Conservation (phyloP, 2,329 filamentous ascomycete species). For the Aspergillus pseudoviridinutans region DNA sequence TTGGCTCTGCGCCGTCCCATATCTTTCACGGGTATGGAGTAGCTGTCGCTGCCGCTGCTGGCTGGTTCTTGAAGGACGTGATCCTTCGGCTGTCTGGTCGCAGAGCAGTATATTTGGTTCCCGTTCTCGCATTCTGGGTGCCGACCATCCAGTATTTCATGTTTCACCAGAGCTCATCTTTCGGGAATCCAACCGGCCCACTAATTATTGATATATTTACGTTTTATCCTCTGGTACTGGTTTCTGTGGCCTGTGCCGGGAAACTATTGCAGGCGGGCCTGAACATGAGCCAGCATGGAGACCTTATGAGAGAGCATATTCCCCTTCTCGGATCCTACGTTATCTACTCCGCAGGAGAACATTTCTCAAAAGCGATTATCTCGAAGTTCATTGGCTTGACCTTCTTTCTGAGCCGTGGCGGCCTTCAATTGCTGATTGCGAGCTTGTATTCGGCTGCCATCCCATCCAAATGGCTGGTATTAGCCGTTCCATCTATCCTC, state of each 20-base stretch:
- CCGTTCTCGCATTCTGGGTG: constrained; percentile 70
- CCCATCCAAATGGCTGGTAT: constrained; percentile 64
- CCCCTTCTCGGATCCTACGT: constrained; percentile 65
- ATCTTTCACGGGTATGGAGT: constrained; percentile 67
- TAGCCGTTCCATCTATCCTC: constrained; percentile 65
- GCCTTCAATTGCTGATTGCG: constrained; percentile 66
- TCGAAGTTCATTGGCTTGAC: constrained; percentile 56
- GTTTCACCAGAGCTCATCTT: constrained; percentile 59
- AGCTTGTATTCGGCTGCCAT: constrained; percentile 61
- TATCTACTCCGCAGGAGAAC: constrained; percentile 53
- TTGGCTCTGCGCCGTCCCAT: constrained; percentile 74
- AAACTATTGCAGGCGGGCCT: constrained; percentile 59
- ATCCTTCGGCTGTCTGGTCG: constrained; percentile 46
- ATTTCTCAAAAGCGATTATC: constrained; percentile 39
- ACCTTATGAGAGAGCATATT: constrained; percentile 58
- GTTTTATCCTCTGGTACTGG: constrained; percentile 63
- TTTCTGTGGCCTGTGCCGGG: constrained; percentile 62
- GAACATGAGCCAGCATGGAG: constrained; percentile 53
- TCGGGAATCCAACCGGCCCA: constrained; percentile 71
- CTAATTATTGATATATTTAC: constrained; percentile 70
- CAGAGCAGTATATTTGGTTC: constrained; percentile 53
- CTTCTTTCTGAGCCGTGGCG: constrained; percentile 65
- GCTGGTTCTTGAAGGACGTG: constrained; percentile 65
- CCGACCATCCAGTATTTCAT: constrained; percentile 69
- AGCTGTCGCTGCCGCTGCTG: constrained; percentile 63